These are phyloP conservation scores for Solanum pinnatisectum DNA, from an alignment of 257 asterid species.

Conservation along the genomic window DNA sequence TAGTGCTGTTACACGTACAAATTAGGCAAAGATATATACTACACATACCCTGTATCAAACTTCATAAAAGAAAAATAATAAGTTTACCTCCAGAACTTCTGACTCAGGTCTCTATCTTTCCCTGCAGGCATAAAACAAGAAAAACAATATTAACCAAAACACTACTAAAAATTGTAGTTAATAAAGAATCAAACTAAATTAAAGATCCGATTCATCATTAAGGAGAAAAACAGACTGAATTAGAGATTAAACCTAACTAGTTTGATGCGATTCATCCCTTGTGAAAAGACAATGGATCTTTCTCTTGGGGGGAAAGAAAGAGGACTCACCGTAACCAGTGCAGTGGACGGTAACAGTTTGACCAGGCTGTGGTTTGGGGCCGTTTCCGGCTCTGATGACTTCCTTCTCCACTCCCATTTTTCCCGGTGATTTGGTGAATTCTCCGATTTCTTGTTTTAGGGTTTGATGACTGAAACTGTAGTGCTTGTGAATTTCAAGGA, in stretches of 20 bases:
- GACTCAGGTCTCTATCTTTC: constrained; percentile 61
- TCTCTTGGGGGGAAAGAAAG: neutral
- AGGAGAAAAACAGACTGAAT: neutral
- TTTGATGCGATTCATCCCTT: neutral
- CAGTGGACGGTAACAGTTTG: constrained; percentile 95
- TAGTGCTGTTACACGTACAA: constrained; percentile 51
- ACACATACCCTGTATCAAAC: neutral
- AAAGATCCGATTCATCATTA: neutral
- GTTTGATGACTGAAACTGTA: neutral
- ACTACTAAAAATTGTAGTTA: neutral
- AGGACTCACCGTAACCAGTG: constrained; percentile 64
- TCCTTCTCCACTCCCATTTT: constrained; percentile 90
- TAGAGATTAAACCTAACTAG: neutral
- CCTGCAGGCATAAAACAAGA: constrained; percentile 13
- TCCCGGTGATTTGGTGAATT: constrained; percentile 5
- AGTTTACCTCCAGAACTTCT: constrained; percentile 81
- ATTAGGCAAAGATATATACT: neutral
- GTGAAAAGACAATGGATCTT: neutral
- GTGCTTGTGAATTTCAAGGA: neutral
- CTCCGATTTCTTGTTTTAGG: neutral
- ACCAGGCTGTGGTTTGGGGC: constrained; percentile 73
- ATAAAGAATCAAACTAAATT: neutral
- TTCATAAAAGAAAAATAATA: neutral
- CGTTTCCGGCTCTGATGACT: constrained; percentile 51
- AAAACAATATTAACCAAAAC: neutral